Evolutionary conservation across 2,329 filamentous ascomycete species (phyloP).

Genomic region (Ascochyta koolunga): DNA sequence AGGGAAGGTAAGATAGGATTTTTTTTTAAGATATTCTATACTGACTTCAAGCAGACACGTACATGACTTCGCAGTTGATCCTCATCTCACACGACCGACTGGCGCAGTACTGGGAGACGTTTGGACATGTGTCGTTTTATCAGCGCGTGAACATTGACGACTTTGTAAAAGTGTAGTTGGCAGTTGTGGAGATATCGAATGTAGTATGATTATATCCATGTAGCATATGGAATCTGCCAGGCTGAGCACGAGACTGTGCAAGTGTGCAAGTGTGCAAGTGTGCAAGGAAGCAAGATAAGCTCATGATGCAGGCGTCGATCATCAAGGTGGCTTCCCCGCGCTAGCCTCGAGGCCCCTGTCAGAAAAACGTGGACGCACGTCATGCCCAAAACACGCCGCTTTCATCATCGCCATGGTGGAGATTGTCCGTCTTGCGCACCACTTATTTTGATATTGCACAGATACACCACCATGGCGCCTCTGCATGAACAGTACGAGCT

Average conservation of each 20-base stretch:
- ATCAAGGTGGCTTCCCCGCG: slow-evolving; percentile 8
- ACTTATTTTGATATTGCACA: no score
- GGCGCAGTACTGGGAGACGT: slow-evolving; percentile 79
- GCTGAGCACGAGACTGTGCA: no score
- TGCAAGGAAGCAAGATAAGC: slow-evolving; percentile 5
- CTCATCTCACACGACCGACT: slow-evolving; percentile 77
- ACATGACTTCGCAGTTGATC: slow-evolving; percentile 76
- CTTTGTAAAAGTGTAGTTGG: slow-evolving; percentile 28
- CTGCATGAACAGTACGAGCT: slow-evolving; percentile 72
- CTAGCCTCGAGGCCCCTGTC: slow-evolving; percentile 4
- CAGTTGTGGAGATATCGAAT: no score
- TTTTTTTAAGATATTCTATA: no score
- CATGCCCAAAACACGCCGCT: slow-evolving; percentile 2
- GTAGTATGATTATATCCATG: no score
- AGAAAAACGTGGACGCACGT: slow-evolving; percentile 16
- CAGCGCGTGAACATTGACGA: slow-evolving; percentile 55
- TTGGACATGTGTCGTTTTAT: slow-evolving; percentile 58
- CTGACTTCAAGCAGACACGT: slow-evolving; percentile 63
- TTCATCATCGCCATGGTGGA: not conserved
- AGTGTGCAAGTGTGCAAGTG: no score
- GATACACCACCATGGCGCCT: slow-evolving; percentile 41
- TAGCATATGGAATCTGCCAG: no score
- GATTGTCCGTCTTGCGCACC: no score
- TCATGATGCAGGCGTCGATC: slow-evolving; percentile 15
- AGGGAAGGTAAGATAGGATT: slow-evolving; percentile 64